Evolutionary conservation across 2,329 filamentous ascomycete species (phyloP).

Genomic region (Pochonia chlamydosporia): DNA sequence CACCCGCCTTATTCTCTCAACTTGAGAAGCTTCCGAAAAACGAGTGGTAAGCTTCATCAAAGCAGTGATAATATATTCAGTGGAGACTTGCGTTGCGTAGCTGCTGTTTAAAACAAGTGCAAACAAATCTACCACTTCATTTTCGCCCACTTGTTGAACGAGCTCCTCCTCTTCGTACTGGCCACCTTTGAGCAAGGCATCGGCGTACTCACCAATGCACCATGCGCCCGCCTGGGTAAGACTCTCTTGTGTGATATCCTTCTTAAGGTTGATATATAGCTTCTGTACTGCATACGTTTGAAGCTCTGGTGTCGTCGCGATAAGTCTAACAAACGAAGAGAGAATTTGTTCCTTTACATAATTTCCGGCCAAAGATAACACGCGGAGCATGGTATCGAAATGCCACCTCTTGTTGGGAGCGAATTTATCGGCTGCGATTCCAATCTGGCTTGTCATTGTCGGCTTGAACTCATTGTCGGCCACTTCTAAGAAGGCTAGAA

Average conservation of each 20-base stretch:
- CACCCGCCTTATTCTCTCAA: slow-evolving; percentile 77
- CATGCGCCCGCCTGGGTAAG: slow-evolving; percentile 88
- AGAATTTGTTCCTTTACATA: slow-evolving; percentile 97
- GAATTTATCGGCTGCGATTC: slow-evolving; percentile 91
- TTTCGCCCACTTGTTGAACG: slow-evolving; percentile 73
- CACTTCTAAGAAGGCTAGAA: slow-evolving; percentile 91
- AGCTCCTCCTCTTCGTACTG: slow-evolving; percentile 93
- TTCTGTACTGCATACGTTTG: slow-evolving; percentile 97
- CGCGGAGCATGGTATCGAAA: slow-evolving; percentile 92
- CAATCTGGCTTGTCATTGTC: slow-evolving; percentile 96
- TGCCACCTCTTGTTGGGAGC: slow-evolving; percentile 98
- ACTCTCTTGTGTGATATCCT: slow-evolving; percentile 96
- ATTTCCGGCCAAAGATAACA: slow-evolving; percentile 88
- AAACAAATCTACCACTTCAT: slow-evolving; percentile 90
- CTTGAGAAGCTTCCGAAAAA: slow-evolving; percentile 74
- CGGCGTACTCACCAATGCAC: slow-evolving; percentile 97
- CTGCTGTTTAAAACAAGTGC: slow-evolving; percentile 87
- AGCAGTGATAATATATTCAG: slow-evolving; percentile 93
- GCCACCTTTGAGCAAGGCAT: slow-evolving; percentile 80
- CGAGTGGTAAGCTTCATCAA: slow-evolving; percentile 92
- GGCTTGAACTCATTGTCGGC: slow-evolving; percentile 99
- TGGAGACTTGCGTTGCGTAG: slow-evolving; percentile 84
- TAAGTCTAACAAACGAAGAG: slow-evolving; percentile 91
- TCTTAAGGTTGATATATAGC: slow-evolving; percentile 82
- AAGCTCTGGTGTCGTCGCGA: slow-evolving; percentile 88